Conservation (phyloP, 768 basidiomycete species). For the Lactarius vividus region DNA sequence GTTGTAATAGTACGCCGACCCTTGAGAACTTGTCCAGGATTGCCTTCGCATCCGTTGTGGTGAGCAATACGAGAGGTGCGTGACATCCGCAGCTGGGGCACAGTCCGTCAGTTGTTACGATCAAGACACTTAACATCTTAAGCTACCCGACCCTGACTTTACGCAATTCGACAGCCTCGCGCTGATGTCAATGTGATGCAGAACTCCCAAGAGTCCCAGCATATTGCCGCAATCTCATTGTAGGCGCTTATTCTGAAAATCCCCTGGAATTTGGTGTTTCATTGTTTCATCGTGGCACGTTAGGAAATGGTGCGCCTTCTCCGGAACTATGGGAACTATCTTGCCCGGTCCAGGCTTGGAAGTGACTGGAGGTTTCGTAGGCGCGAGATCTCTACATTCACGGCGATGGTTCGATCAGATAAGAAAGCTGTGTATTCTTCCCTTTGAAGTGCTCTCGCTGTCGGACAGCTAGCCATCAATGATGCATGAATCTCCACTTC, state of each 20-base stretch:
- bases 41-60: conserved; percentile 23
- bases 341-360: background rate
- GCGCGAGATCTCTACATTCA: background rate
- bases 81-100: conserved; percentile 10
- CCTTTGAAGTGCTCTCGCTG: background rate
- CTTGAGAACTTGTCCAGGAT: conserved; percentile 16
- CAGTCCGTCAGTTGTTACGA: background rate
- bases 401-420: conserved; percentile 7
- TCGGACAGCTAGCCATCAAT: conserved; percentile 21
- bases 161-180: conserved; percentile 9
- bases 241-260: background rate
- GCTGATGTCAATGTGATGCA: conserved; percentile 11
- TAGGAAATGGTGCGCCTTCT: background rate
- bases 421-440: conserved; percentile 10
- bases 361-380: background rate
- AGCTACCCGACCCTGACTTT: conserved; percentile 4
- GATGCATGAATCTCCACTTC: conserved; percentile 9
- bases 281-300: conserved; percentile 11
- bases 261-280: background rate
- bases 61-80: background rate
- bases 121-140: background rate
- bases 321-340: background rate
- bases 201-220: background rate
- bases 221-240: background rate
- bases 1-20: background rate